A percentile compares a stretch with the other conserved stretches of the same genome.
Evolutionary conservation across 2,329 filamentous ascomycete genomes (phyloP).

Genomic region (Cladosporium velox): DNA sequence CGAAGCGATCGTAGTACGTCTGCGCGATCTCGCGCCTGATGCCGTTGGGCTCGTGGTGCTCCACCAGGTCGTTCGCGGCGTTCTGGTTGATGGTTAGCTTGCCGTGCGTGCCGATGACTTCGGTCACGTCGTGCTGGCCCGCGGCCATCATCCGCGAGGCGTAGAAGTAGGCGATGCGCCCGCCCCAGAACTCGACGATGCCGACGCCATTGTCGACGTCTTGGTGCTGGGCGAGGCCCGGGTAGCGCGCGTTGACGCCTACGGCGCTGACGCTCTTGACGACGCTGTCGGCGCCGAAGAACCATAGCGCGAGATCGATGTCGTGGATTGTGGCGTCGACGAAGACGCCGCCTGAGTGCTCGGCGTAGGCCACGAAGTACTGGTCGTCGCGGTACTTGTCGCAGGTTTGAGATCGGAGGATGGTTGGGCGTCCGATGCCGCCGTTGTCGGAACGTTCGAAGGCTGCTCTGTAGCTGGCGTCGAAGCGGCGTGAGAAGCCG

Average conservation of each 20-base stretch:
- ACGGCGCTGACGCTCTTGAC: constrained; percentile 38
- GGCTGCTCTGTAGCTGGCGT: constrained; percentile 45
- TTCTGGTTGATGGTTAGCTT: constrained; percentile 41
- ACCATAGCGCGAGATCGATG: constrained; percentile 48
- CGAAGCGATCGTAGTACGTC: constrained; percentile 45
- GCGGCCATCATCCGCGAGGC: constrained; percentile 46
- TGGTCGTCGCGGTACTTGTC: constrained; percentile 44
- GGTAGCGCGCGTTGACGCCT: constrained; percentile 37
- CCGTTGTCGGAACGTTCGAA: constrained; percentile 40
- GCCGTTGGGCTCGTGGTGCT: constrained; percentile 37
- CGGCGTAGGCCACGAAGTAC: constrained; percentile 48
- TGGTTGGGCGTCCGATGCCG: constrained; percentile 43
- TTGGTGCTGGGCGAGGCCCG: constrained; percentile 41
- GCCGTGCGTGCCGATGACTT: constrained; percentile 46
- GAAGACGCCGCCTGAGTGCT: constrained; percentile 47
- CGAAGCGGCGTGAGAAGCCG: constrained; percentile 50
- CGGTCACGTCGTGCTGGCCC: constrained; percentile 48
- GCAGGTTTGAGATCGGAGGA: constrained; percentile 47
- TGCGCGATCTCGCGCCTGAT: constrained; percentile 42
- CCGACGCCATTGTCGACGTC: constrained; percentile 50
- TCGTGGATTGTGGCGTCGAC: constrained; percentile 49
- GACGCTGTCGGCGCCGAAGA: constrained; percentile 40
- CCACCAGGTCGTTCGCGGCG: constrained; percentile 37
- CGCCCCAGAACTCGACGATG: constrained; percentile 48
- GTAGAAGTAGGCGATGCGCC: constrained; percentile 49